A percentile compares a stretch with the other conserved stretches of the same genome.
Conservation (phyloP, 2,329 filamentous ascomycete genomes). For the Neopestalotiopsis sp. region DNA sequence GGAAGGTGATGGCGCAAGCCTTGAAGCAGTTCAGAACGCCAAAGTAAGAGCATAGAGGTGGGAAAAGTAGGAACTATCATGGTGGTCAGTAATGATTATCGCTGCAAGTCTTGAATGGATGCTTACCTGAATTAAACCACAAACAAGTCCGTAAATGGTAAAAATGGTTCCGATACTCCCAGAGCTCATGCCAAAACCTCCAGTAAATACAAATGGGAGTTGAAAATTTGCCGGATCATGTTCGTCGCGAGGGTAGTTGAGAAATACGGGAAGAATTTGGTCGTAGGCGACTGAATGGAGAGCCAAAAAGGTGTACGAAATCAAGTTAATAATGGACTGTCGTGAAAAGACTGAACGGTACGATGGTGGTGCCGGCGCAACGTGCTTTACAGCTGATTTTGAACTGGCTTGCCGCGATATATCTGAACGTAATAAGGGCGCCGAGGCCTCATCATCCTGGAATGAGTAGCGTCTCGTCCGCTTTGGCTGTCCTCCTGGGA, state of each 20-base stretch:
- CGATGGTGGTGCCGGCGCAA: constrained; percentile 11
- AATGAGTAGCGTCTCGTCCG: constrained; percentile 51
- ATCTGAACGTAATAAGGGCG: constrained; percentile 53
- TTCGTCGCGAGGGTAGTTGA: constrained; percentile 72
- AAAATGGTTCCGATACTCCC: constrained; percentile 84
- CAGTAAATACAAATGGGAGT: constrained; percentile 80
- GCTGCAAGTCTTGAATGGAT: background rate
- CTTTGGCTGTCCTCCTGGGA: constrained; percentile 33
- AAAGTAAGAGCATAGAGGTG: constrained; percentile 71
- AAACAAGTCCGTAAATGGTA: constrained; percentile 79
- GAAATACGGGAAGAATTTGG: constrained; percentile 85
- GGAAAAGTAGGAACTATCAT: constrained; percentile 76
- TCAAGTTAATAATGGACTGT: constrained; percentile 76
- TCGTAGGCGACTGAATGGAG: constrained; percentile 86
- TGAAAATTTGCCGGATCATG: constrained; percentile 62
- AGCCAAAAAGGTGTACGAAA: constrained; percentile 80
- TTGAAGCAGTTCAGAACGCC: constrained; percentile 79
- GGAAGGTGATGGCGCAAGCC: constrained; percentile 68
- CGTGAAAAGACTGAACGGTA: constrained; percentile 64
- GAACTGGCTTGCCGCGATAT: constrained; percentile 28
- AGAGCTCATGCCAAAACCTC: constrained; percentile 77
- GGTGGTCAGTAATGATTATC: background rate
- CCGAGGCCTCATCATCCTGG: constrained; percentile 60
- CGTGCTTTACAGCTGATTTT: background rate
- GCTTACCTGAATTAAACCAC: constrained; percentile 71